Evolutionary conservation across 106 monocot species (phyloP), one percentile per base, ranked within the genome.

Genomic region (Narthecium ossifragum): DNA sequence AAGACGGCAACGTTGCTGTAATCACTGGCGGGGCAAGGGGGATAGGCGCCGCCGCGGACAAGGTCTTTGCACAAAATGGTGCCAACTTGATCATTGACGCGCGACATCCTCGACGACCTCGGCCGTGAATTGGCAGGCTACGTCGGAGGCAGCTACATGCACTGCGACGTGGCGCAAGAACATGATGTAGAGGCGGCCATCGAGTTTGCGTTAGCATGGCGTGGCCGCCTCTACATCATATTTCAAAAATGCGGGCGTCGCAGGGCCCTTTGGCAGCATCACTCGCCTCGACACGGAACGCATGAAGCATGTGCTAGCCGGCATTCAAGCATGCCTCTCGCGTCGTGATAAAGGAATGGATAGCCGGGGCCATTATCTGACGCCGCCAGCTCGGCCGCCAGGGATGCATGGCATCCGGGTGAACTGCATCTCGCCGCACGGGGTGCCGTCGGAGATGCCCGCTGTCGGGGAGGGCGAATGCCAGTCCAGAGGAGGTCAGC

Each of bases 391-490:
- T 31, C 25, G 56, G 55, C 56, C 49, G 64, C 64, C 47, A 4
- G 64, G 72, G 1, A 25, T 7, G 22, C 5, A 39, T 31, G 62
- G 71, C 3, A 55, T 63, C 17, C 9, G 64, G 24, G 72, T 72
- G 57, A 72, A 65, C 50, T 65, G 72, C 34, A 47, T 72, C 5
- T 65, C 64, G 17, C 64, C 72, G 24, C 51, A 41, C 41, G 47
- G 30, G 17, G 10, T 50, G 11, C 32, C 70, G 12, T 29, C 70
- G 29, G 37, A 55, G 11, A 39, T 66, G 34, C 20, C 22, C 5
- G 46, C 61, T 47, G 22, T 3, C 13, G 53, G 26, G 52, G 25
- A 40, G 32, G 32, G 20, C 53, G 43, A 53, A 45, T 2, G 26
- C n/a, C 0, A 39, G 31, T 34, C 30, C n/a, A 0, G 12, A 47